Evolutionary conservation across 2,329 filamentous ascomycete genomes (phyloP), one percentile per base, ranked within the genome.

Genomic region (Neopestalotiopsis sp.): DNA sequence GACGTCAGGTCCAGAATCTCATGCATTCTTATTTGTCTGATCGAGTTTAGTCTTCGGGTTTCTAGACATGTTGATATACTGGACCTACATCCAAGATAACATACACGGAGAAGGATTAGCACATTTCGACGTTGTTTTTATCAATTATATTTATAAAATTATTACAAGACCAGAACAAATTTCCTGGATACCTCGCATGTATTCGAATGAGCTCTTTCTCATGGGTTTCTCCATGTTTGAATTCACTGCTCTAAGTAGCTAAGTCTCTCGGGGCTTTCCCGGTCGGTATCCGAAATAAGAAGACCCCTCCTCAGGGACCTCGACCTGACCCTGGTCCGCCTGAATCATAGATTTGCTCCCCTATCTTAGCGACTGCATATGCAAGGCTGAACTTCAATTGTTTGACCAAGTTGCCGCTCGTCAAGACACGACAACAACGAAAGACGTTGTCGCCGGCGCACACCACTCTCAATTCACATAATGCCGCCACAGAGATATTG

Each of bases 1-100:
- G 65, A 67, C 65, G 65, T 67, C 65, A 67, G 56, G 56, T 67
- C 45, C 30, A 13, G 24, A 30, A 52, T 28, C 24, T 32, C 20
- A 30, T 24, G 34, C 30, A 13, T 12, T n/a, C 17, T 14, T 40
- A 17, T 7, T 56, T 34, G 24, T 63, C 42, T 40, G 59, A 13
- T 38, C n/a, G 7, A 62, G 34, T 38, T 38, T 38, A 38, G 34
- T 10, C 34, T 10, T 38, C 34, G 34, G 34, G 34, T 7, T 38
- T 38, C 10, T 10, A 38, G 34, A 38, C 34, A 38, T 38, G 2
- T 38, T 38, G 10, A 38, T 38, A 38, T 38, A 6, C 10, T 38
- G 34, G 6, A 38, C 10, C 34, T 38, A 6, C 10, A 38, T 7
- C 6, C 34, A 38, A 28, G 34, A 38, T 7, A 38, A 38, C 5